Percentiles rank a stretch among this genome's conserved stretches.
These are phyloP conservation scores for Alternaria gaisen DNA, from an alignment of 2,329 filamentous ascomycete genomes.

Conservation along the genomic window DNA sequence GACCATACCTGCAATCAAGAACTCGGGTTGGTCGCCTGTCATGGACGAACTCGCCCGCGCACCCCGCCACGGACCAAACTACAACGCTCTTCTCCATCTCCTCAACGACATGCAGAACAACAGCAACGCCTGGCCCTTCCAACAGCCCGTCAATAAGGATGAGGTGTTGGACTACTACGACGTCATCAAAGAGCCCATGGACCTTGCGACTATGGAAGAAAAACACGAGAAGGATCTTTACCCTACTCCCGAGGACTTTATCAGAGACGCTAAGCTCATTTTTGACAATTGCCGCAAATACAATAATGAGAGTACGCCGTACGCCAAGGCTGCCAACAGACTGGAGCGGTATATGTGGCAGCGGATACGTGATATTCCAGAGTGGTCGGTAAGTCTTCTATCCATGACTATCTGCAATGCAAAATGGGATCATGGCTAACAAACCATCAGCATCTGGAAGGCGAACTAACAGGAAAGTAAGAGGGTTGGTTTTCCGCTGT, in stretches of 20 bases:
- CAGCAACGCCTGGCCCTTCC: constrained; percentile 91
- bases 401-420: background rate
- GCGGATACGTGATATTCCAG: constrained; percentile 88
- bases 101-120: constrained; percentile 97
- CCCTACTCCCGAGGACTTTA: constrained; percentile 88
- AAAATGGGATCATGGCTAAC: constrained; percentile 7
- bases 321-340: constrained; percentile 93
- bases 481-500: too few relatives aligned
- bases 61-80: constrained; percentile 94
- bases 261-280: constrained; percentile 85
- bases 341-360: constrained; percentile 95
- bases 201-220: constrained; percentile 91
- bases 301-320: constrained; percentile 94
- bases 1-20: constrained; percentile 84
- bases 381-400: constrained; percentile 68
- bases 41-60: constrained; percentile 98
- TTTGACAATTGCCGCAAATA: constrained; percentile 96
- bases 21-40: constrained; percentile 92
- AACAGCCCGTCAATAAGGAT: constrained; percentile 90
- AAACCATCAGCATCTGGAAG: constrained; percentile 38
- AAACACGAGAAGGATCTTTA: constrained; percentile 96
- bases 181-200: constrained; percentile 98
- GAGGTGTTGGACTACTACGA: constrained; percentile 99
- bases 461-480: constrained; percentile 42
- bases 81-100: constrained; percentile 90